These are phyloP conservation scores for Choanephora cucurbitarum DNA, from an alignment of 371 early-diverging fungal genomes.

Conservation along the genomic window DNA sequence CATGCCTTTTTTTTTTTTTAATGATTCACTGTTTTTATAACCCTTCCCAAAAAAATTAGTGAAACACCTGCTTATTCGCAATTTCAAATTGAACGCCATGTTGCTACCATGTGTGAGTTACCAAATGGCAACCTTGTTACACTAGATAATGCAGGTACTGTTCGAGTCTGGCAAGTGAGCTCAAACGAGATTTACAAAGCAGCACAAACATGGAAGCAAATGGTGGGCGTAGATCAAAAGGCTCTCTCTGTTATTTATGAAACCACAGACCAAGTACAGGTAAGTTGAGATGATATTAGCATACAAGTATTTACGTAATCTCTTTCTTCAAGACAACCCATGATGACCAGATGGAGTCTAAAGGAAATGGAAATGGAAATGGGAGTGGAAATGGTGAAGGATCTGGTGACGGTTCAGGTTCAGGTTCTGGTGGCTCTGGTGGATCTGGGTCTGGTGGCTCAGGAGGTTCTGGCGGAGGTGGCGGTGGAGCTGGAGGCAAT, in stretches of 20 bases:
- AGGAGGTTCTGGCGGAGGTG: conserved; percentile 36
- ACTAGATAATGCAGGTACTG: conserved; percentile 66
- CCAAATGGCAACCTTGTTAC: conserved; percentile 67
- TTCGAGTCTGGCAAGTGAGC: conserved; percentile 72
- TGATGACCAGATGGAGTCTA: conserved; percentile 23
- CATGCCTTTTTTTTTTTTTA: background rate
- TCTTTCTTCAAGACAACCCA: conserved; percentile 3
- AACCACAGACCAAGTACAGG: conserved; percentile 43
- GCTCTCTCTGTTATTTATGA: conserved; percentile 67
- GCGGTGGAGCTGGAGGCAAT: conserved; percentile 43
- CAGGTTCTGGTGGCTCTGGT: conserved; percentile 30
- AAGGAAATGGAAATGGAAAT: conserved; percentile 42
- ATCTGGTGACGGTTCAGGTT: conserved; percentile 28
- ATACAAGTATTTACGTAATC: too few species aligned
- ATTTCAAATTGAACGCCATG: conserved; percentile 54
- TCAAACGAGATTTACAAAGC: conserved; percentile 58
- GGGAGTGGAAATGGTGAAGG: conserved; percentile 33
- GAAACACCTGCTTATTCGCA: conserved; percentile 50
- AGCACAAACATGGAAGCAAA: conserved; percentile 72
- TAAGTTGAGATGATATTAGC: too few species aligned
- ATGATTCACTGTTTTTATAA: too few species aligned
- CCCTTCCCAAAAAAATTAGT: conserved; percentile 7
- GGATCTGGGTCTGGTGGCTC: conserved; percentile 34
- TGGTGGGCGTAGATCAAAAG: conserved; percentile 73
- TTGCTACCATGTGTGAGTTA: conserved; percentile 65